A percentile compares a stretch with the other conserved stretches of the same genome.
phyloP scores from a whole-genome alignment of 257 asterid species.

The Perilla frutescens region DNA sequence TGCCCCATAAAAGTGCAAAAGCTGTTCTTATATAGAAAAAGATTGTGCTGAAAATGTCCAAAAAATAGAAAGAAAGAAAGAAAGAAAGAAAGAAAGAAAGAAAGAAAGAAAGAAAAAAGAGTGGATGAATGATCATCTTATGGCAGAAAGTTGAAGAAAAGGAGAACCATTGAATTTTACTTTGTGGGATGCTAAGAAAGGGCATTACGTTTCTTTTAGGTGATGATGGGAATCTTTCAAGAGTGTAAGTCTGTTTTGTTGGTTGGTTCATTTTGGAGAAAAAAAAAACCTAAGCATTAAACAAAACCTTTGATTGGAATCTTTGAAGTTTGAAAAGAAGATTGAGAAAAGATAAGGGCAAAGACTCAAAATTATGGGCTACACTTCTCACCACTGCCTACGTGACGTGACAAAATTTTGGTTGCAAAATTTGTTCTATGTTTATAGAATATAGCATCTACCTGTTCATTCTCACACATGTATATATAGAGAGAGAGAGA shows the following conservation, averaged over 20 bases:
- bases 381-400: too few relatives aligned
- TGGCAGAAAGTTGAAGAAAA: constrained; percentile 44
- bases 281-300: not conserved
- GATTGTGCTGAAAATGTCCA: not conserved
- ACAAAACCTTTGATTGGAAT: constrained; percentile 10
- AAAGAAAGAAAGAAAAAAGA: not conserved
- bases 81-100: too few relatives aligned
- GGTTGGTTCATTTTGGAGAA: constrained; percentile 25
- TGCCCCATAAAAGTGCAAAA: constrained; percentile 23
- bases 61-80: not conserved
- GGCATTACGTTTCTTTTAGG: constrained; percentile 36
- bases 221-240: constrained; percentile 42
- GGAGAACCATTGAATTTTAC: constrained; percentile 37
- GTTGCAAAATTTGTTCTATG: too few relatives aligned
- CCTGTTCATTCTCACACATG: too few relatives aligned
- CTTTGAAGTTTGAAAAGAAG: not conserved
- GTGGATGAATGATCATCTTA: constrained; percentile 23
- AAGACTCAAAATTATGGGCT: too few relatives aligned
- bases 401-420: too few relatives aligned
- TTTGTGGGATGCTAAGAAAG: constrained; percentile 39
- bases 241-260: not conserved
- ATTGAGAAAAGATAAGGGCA: not conserved
- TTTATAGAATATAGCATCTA: too few relatives aligned
- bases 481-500: too few relatives aligned
- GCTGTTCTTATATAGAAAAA: constrained; percentile 19